Evolutionary conservation across 2,329 filamentous ascomycete species (phyloP).

Genomic region (Aulographum hederae): DNA sequence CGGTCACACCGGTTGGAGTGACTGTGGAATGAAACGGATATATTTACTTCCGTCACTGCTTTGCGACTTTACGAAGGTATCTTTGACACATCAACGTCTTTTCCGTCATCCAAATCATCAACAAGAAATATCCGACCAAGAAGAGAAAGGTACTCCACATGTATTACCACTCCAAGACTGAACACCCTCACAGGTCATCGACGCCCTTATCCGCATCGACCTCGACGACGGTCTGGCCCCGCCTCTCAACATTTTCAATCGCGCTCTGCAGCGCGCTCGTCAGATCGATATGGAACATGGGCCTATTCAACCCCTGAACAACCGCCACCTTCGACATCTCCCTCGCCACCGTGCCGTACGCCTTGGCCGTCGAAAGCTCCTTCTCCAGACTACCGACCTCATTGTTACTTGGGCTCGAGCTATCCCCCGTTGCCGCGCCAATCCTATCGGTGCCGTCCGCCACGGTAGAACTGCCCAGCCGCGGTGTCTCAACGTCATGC

Average conservation of each 20-base stretch:
- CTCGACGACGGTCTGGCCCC: too few species aligned
- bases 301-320: constrained; percentile 72
- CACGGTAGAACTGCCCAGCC: not conserved
- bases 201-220: too few species aligned
- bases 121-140: too few species aligned
- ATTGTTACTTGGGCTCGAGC: not conserved
- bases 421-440: not conserved
- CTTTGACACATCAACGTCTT: too few species aligned
- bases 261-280: constrained; percentile 79
- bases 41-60: too few species aligned
- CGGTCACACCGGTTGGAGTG: too few species aligned
- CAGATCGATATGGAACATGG: constrained; percentile 86
- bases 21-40: too few species aligned
- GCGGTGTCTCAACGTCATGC: constrained; percentile 1
- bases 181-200: too few species aligned
- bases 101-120: too few species aligned
- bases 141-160: too few species aligned
- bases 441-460: not conserved
- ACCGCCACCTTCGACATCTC: constrained; percentile 39
- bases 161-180: too few species aligned
- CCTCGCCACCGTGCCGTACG: constrained; percentile 19
- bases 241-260: constrained; percentile 53
- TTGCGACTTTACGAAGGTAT: too few species aligned
- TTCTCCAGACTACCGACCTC: constrained; percentile 10
- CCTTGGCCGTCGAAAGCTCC: constrained; percentile 9